Base-by-base conservation (phyloP, 345 rosid species). In the Lepidium didymum region DNA sequence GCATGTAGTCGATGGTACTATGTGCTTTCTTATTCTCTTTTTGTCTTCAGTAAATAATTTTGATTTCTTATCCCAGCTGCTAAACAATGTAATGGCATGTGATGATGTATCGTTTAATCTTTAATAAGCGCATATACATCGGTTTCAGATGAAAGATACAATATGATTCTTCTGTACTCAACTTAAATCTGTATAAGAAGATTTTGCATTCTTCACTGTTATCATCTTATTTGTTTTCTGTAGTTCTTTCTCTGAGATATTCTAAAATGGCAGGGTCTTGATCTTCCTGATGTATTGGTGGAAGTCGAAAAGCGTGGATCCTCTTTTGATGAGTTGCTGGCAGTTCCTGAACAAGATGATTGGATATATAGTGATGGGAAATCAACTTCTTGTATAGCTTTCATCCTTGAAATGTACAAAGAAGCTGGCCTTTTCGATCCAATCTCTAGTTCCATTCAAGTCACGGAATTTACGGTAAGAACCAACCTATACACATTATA, bases 301-400 rank as follows among this genome's bases (percentile, higher is more conserved):
- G 99, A 95, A 85, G 70, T 65, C 7, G 97, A 87, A 78, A 91
- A 69, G 80, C 94, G 89, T 50, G 97, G 97, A 7, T 85, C 86
- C 34, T 84, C 97, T 35, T 95, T 95, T 69, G 96, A 83, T 55
- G 82, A 89, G 80, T 62, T 95, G 78, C 82, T 91, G 70, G 77
- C 96, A n/a, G 71, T 95, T 76, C 96, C 99, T n/a, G 99, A 95
- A 78, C 87, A 84, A 70, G 99, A 95, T 76, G 86, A 89, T 66
- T 95, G 99, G 99, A 10, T 84, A 56, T 91, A 95, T 57, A 80
- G 81, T 19, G 99, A 95, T 69, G 99, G 99, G 74, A 89, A 85
- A 79, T 95, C 99, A 4, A 78, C 96, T 49, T 89, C 99, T 9
- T 95, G 99, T 68, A 76, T 95, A 23, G 97, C 97, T 36, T 95